Conservation (phyloP, 1,284 basidiomycete genomes). For the Trichosporon sp. region DNA sequence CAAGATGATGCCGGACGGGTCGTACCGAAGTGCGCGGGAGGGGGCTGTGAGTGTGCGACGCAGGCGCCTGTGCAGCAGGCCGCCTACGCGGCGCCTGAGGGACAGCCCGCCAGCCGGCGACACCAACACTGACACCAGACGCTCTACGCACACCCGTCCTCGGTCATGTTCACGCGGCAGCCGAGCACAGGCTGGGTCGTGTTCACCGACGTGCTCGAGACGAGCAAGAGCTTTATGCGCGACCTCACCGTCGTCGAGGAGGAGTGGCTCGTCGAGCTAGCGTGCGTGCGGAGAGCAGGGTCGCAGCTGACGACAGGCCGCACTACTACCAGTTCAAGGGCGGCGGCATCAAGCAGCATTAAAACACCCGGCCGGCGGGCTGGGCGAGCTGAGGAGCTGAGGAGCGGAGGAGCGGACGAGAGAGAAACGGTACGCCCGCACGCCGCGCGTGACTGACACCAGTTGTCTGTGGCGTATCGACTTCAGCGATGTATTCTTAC, state of each 20-base stretch:
- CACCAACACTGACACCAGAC: conserved; percentile 53
- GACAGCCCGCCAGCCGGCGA: background rate
- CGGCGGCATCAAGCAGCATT: conserved; percentile 43
- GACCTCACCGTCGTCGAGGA: conserved; percentile 56
- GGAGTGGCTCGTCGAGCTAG: conserved; percentile 55
- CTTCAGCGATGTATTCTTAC: too few species aligned
- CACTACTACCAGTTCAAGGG: conserved; percentile 48
- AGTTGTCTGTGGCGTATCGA: too few species aligned
- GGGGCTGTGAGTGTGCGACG: conserved; percentile 66
- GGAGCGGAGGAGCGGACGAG: too few species aligned
- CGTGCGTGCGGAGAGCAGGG: conserved; percentile 35
- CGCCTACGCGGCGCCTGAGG: too few species aligned
- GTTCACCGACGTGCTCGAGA: conserved; percentile 93
- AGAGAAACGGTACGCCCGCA: too few species aligned
- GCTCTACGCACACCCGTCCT: conserved; percentile 86
- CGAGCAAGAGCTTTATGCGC: conserved; percentile 69
- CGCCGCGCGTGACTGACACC: too few species aligned
- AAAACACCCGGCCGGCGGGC: too few species aligned
- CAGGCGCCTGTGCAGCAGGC: too few species aligned
- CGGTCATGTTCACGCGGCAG: conserved; percentile 88
- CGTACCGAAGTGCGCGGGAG: conserved; percentile 76
- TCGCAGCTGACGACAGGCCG: conserved; percentile 28
- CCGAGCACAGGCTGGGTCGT: conserved; percentile 87
- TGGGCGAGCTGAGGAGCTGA: too few species aligned
- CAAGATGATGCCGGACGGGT: conserved; percentile 79